Base-by-base conservation (phyloP, 164 flowering plant species). In the Chloranthus sessilifolius region DNA sequence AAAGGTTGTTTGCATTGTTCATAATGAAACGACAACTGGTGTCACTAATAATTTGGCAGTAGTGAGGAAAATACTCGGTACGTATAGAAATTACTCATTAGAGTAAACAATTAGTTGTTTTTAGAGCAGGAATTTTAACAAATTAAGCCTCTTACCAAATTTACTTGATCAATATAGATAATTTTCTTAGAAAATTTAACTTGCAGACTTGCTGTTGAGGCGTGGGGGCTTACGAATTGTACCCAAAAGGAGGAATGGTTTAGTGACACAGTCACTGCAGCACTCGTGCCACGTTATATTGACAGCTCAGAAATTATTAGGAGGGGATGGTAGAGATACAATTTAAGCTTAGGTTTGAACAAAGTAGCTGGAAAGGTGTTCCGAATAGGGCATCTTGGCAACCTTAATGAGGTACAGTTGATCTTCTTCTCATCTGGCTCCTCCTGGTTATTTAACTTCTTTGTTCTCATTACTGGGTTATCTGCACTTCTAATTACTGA, bases 321-420 rank as follows among this genome's bases (percentile, higher is more conserved):
- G 74, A 74, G 87, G 68, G 96, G 67, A 46, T 92, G 98, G 98
- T 67, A 83, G 71, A 76, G 95, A 64, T 85, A 85, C 84, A 92
- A 92, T 56, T 49, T 92, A 14, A 88, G 95, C 78, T 75, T 92
- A 53, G 98, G 96, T 30, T 79, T 92, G 47, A 92, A 92, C 81
- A 88, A 88, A 69, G 87, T 92, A 1, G 96, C 95, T 48, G 98
- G 98, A 26, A 92, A 83, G 60, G 98, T 83, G 36, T 92, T 92
- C 88, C 76, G 96, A 78, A 92, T 92, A 69, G 99, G 99, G 9
- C 99, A 92, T 72, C 99, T 88, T 52, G 98, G 98, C 34, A 77
- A 78, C 66, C 61, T 92, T 12, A 92, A 92, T 59, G 99, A 85
- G 85, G 96, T 87, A 74, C 10, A 23, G 3, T 33, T 55, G 41